Percentiles rank a stretch among this genome's conserved stretches.
These are phyloP conservation scores for Pythium rishiriense DNA, from an alignment of 352 stramenopile species.

Conservation along the genomic window DNA sequence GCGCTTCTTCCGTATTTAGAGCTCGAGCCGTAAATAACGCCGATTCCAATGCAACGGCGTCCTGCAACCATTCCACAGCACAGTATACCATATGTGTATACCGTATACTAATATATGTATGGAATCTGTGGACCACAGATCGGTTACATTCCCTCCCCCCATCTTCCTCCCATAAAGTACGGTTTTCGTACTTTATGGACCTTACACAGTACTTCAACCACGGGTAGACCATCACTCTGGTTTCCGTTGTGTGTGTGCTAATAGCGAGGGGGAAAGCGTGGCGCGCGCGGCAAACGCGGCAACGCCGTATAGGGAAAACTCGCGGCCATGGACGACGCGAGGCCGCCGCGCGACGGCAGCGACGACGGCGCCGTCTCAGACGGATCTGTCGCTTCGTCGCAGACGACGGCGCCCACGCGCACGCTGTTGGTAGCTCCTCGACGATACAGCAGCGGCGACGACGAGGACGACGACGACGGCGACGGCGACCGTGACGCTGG, in stretches of 20 bases:
- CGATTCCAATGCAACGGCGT: too few relatives aligned
- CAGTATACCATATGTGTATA: not conserved
- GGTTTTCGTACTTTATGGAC: constrained; percentile 3
- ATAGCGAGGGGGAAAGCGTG: not conserved
- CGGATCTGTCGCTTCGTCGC: not conserved
- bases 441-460: constrained; percentile 11
- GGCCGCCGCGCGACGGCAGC: constrained; percentile 10
- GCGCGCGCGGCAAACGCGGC: constrained; percentile 15
- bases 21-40: constrained; percentile 1
- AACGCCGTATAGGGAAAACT: not conserved
- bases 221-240: constrained; percentile 14
- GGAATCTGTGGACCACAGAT: constrained; percentile 1
- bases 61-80: too few relatives aligned
- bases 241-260: constrained; percentile 8
- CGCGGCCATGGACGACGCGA: constrained; percentile 4
- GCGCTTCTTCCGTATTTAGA: constrained; percentile 4
- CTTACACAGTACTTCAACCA: not conserved
- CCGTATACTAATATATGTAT: not conserved
- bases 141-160: too few relatives aligned
- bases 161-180: constrained; percentile 8
- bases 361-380: constrained; percentile 1
- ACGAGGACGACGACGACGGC: constrained; percentile 1
- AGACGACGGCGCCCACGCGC: not conserved
- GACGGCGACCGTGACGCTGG: not conserved
- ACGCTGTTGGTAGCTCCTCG: not conserved